Conservation (phyloP, 192 early-diverging fungal species). For the Coemansia sp. region DNA sequence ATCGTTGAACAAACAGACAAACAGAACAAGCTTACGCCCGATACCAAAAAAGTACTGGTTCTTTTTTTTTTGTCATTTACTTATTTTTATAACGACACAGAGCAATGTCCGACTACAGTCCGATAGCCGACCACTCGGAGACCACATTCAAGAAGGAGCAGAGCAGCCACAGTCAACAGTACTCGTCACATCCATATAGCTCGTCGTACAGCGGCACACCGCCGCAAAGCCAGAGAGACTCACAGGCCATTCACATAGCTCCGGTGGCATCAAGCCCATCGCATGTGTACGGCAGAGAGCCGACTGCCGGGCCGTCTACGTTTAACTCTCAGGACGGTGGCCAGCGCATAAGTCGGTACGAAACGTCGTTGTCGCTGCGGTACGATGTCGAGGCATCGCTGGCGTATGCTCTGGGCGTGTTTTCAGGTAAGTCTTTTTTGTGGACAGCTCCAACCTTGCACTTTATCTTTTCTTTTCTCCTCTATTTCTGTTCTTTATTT, state of each 20-base stretch:
- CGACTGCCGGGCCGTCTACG: slow-evolving; percentile 49
- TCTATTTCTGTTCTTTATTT: no score
- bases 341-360: slow-evolving; percentile 77
- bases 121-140: slow-evolving; percentile 37
- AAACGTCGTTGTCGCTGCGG: slow-evolving; percentile 67
- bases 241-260: slow-evolving; percentile 29
- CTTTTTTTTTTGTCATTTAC: background rate
- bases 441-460: background rate
- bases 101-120: slow-evolving; percentile 46
- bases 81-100: slow-evolving; percentile 4
- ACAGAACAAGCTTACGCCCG: slow-evolving; percentile 1
- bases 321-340: slow-evolving; percentile 52
- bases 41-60: background rate
- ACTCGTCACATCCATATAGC: slow-evolving; percentile 47
- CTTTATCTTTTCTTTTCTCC: background rate
- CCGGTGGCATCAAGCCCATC: slow-evolving; percentile 6
- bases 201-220: slow-evolving; percentile 13
- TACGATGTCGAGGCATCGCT: slow-evolving; percentile 75
- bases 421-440: slow-evolving; percentile 55
- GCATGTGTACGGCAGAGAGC: slow-evolving; percentile 25
- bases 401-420: slow-evolving; percentile 63
- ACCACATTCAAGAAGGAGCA: slow-evolving; percentile 14
- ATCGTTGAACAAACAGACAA: background rate
- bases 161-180: slow-evolving; percentile 17
- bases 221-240: slow-evolving; percentile 15